Conservation (phyloP, 1,139 yeast species). For the Blastobotrys malaysiensis region DNA sequence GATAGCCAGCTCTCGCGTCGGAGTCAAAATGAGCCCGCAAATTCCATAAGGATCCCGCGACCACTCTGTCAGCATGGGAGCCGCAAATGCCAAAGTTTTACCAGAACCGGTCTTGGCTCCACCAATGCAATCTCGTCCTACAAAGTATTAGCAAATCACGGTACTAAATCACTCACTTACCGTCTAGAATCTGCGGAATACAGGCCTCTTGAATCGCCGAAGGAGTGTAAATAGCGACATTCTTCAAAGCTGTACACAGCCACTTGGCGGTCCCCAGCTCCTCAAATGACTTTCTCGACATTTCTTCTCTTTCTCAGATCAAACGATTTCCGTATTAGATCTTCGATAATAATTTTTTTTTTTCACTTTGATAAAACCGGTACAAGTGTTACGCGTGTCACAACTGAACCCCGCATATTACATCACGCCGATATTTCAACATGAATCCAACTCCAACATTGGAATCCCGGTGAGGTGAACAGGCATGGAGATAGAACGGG, state of each 20-base stretch:
- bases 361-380: neutral
- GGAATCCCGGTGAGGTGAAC: too few relatives aligned
- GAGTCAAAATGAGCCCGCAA: constrained; percentile 83
- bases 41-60: constrained; percentile 92
- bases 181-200: constrained; percentile 77
- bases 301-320: neutral
- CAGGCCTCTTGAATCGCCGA: constrained; percentile 84
- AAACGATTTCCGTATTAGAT: neutral
- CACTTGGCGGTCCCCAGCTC: constrained; percentile 77
- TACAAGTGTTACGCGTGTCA: neutral
- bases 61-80: constrained; percentile 93
- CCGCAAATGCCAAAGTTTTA: constrained; percentile 95
- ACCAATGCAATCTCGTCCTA: constrained; percentile 74
- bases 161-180: constrained; percentile 34
- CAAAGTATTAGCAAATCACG: too few relatives aligned
- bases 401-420: neutral
- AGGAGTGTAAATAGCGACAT: constrained; percentile 80
- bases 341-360: constrained; percentile 5
- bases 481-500: constrained; percentile 36
- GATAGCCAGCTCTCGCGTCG: constrained; percentile 90
- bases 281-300: constrained; percentile 39
- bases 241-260: constrained; percentile 72
- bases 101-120: constrained; percentile 99
- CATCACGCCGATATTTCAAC: neutral
- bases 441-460: neutral